Conservation (phyloP, 169 alveolate genomes). For the Besnoitia besnoiti region DNA sequence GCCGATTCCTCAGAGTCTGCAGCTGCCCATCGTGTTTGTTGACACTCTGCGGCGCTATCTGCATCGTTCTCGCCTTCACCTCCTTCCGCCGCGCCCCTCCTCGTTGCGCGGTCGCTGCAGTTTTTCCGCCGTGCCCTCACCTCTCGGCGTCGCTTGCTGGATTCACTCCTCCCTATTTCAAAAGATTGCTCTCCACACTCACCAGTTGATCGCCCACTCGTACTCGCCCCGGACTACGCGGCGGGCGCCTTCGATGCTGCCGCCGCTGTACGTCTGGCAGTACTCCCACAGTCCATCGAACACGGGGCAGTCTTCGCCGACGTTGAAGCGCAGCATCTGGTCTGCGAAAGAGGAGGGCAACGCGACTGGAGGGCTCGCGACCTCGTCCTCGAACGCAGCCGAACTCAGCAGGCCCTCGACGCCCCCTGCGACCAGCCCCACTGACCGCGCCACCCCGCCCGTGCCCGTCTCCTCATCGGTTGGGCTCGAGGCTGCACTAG, state of each 20-base stretch:
- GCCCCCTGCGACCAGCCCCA: not conserved
- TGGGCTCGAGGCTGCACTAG: not conserved
- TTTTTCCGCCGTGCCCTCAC: no score
- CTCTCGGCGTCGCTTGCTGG: no score
- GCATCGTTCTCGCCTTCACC: no score
- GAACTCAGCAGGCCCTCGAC: not conserved
- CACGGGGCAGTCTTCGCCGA: slow-evolving; percentile 95
- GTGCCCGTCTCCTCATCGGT: not conserved
- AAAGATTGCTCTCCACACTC: no score
- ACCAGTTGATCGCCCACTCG: slow-evolving; percentile 94
- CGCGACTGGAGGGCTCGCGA: not conserved
- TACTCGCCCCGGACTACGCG: slow-evolving; percentile 90
- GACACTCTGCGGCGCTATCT: no score
- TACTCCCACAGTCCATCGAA: slow-evolving; percentile 96
- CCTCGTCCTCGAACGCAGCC: slow-evolving; percentile 16
- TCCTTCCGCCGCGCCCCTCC: no score
- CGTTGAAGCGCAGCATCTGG: slow-evolving; percentile 38
- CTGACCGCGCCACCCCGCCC: not conserved
- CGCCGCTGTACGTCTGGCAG: slow-evolving; percentile 66
- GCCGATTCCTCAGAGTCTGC: no score
- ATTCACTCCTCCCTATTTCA: no score
- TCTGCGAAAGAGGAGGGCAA: slow-evolving; percentile 18
- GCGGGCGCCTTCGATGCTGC: slow-evolving; percentile 89
- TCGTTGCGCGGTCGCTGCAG: no score
- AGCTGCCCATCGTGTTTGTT: no score